A percentile compares a stretch with the other conserved stretches of the same genome.
These are phyloP conservation scores for Maudiozyma barnettii DNA, from an alignment of 805 yeast species.

Conservation along the genomic window DNA sequence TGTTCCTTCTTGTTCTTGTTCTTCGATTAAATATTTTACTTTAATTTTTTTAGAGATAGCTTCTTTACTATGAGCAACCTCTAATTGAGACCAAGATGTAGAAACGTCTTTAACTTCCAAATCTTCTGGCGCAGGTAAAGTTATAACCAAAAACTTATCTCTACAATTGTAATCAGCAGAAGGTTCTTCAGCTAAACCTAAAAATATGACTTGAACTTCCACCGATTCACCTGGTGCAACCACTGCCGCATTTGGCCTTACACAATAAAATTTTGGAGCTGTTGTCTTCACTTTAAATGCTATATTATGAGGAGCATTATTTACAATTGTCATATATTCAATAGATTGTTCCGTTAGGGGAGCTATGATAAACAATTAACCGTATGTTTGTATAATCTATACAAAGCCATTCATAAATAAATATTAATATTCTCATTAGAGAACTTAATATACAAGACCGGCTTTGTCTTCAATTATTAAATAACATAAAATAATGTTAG, in stretches of 20 bases:
- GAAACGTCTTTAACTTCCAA: conserved; percentile 50
- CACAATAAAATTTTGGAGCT: conserved; percentile 92
- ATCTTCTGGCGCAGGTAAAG: conserved; percentile 63
- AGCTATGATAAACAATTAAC: conserved; percentile 33
- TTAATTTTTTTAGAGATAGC: conserved; percentile 56
- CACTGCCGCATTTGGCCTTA: conserved; percentile 86
- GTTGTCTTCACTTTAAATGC: conserved; percentile 98
- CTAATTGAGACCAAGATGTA: conserved; percentile 68
- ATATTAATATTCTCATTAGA: too few relatives aligned
- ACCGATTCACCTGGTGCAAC: conserved; percentile 64
- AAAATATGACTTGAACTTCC: conserved; percentile 73
- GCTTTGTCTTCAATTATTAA: too few relatives aligned
- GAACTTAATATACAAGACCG: too few relatives aligned
- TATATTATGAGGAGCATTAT: conserved; percentile 49
- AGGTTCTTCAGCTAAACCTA: conserved; percentile 74
- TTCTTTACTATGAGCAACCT: conserved; percentile 44
- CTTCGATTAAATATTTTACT: conserved; percentile 38
- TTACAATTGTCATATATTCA: conserved; percentile 41
- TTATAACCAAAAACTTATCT: conserved; percentile 86
- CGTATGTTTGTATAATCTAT: not conserved
- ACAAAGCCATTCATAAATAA: too few relatives aligned
- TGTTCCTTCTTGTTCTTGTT: not conserved
- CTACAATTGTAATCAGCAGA: conserved; percentile 65
- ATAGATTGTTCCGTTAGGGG: conserved; percentile 69
- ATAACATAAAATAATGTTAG: too few relatives aligned